Evolutionary conservation across 768 basidiomycete genomes (phyloP), one percentile per base, ranked within the genome.

Genomic region (Lepiota venenata): DNA sequence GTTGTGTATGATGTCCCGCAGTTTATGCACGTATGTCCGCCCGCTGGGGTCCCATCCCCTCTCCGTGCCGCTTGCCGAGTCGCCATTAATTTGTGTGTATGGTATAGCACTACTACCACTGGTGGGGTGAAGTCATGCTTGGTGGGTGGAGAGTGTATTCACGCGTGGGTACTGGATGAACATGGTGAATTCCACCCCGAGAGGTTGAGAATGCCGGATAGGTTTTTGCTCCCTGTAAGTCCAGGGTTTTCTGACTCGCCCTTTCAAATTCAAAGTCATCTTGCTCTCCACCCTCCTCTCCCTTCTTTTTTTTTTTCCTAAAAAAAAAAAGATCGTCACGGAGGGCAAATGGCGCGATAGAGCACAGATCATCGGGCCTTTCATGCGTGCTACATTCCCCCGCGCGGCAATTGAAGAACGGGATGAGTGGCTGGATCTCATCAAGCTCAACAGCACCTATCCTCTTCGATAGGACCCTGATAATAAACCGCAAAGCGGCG

Each of bases 331-430:
- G 55, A 68, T 67, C 51, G 65, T 68, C 22, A 45, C 38, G 14
- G 48, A 59, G 11, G 63, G 63, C 4, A 71, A 69, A 50, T 87
- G 84, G 86, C 76, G 84, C 32, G 88, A 90, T 62, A 58, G 61
- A 9, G 80, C 83, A 1, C 76, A 78, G 11, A 75, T 90, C 61
- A 81, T 87, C 61, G 75, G 79, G 18, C 83, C 82, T 47, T 72
- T 89, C 56, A 73, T 90, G 56, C 81, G 84, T 21, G 78, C 82
- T 7, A 81, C 80, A 0, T 89, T 88, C 65, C 87, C 87, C 1
- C 70, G 67, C 16, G 62, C 80, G 7, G 66, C 82, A 1, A 77
- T 89, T 21, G 85, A 88, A 59, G 70, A 76, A 27, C 69, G 75
- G 9, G 70, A 72, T 25, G 84, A 87, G 60, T 91, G 88, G 85